Base-by-base conservation (phyloP, 1,284 basidiomycete species). In the Clitocybe nebularis region DNA sequence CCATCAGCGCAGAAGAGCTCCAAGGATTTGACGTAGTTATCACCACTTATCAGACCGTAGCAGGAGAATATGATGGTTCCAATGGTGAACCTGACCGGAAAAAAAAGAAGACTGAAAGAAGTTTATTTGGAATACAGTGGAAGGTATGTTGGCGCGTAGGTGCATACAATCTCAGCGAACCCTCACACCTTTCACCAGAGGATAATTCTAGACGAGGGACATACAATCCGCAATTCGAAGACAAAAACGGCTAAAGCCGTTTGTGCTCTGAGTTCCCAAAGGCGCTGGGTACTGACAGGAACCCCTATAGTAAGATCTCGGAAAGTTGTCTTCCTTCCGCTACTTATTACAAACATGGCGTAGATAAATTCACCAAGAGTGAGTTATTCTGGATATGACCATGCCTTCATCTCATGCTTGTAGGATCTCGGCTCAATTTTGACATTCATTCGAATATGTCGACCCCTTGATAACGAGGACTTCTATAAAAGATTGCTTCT, bases 161-260 rank as follows among this genome's bases (percentile, higher is more conserved):
- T n/a, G n/a, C n/a, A n/a, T n/a, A n/a, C n/a, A n/a, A n/a, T n/a
- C n/a, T n/a, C n/a, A n/a, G n/a, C n/a, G n/a, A n/a, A n/a, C n/a
- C n/a, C n/a, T n/a, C n/a, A n/a, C n/a, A n/a, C n/a, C n/a, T n/a
- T n/a, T n/a, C n/a, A n/a, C n/a, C n/a, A 87, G 81, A 73, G 93
- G 46, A 61, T 93, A 25, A 79, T 95, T 22, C 70, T 94, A 2
- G 93, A 95, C 50, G 92, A 95, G 63, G 93, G 89, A 0, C 92
- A 95, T 55, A 81, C 63, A 13, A 84, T 94, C 49, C 81, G 90
- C 42, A 95, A 94, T 56, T 78, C 86, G 0, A 84, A 76, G 58
- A 89, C 92, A 0, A 89, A 90, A 66, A 89, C 88, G 78, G 78
- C 87, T 0, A 73, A 77, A 51, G 84, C 85, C 0, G 82, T 85